Conservation (phyloP, 768 basidiomycete genomes). For the Lentinula aciculospora region DNA sequence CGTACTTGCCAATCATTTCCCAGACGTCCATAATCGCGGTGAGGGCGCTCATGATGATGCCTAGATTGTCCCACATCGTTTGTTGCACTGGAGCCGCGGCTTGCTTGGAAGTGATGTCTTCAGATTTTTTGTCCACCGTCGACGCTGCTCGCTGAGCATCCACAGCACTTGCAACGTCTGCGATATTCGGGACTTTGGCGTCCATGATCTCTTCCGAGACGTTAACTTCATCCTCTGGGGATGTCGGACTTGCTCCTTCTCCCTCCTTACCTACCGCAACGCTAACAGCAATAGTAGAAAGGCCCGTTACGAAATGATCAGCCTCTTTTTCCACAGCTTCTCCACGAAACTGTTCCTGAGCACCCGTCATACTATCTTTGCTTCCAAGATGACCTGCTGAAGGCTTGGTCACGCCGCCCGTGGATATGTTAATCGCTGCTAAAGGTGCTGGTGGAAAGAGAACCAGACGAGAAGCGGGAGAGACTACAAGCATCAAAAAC, state of each 20-base stretch:
- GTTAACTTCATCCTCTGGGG: background rate
- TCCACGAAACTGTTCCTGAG: slow-evolving; percentile 27
- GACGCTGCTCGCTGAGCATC: slow-evolving; percentile 9
- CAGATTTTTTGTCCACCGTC: too few relatives aligned
- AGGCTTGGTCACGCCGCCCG: slow-evolving; percentile 28
- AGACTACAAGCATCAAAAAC: slow-evolving; percentile 28
- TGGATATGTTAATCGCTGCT: slow-evolving; percentile 21
- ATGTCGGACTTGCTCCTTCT: background rate
- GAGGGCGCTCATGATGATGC: background rate
- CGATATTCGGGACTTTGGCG: slow-evolving; percentile 24
- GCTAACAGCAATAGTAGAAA: slow-evolving; percentile 24
- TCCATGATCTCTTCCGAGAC: slow-evolving; percentile 3
- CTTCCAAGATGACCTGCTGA: slow-evolving; percentile 24
- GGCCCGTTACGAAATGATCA: slow-evolving; percentile 24
- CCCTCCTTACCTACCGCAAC: slow-evolving; percentile 22
- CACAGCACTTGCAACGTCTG: slow-evolving; percentile 17
- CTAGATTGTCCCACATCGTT: background rate
- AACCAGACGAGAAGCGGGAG: slow-evolving; percentile 23
- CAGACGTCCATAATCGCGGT: background rate
- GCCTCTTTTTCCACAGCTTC: slow-evolving; percentile 35
- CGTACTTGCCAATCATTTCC: slow-evolving; percentile 1
- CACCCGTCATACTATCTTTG: slow-evolving; percentile 25
- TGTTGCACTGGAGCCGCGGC: background rate
- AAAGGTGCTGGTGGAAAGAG: slow-evolving; percentile 31
- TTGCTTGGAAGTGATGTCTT: background rate